phyloP scores from a whole-genome alignment of 139 green algal genomes.

The Picochlorum sp. region DNA sequence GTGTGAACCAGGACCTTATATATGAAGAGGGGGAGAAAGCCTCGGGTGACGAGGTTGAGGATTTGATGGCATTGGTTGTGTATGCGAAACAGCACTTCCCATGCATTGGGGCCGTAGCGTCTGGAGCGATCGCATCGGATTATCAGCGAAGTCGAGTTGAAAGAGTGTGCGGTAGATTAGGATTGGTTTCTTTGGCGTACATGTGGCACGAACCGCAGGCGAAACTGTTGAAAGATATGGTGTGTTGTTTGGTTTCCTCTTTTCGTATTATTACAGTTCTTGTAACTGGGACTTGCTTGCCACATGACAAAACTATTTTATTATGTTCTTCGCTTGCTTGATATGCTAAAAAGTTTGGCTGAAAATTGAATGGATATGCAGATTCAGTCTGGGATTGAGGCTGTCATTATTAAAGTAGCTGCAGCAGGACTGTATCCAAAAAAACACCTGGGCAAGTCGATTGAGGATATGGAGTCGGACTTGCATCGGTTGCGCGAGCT shows the following conservation, averaged over 20 bases:
- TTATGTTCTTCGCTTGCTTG: neutral
- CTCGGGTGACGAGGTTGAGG: constrained; percentile 90
- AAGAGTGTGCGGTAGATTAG: constrained; percentile 64
- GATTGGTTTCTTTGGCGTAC: constrained; percentile 77
- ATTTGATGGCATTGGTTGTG: constrained; percentile 64
- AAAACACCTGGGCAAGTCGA: constrained; percentile 72
- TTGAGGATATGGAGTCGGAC: constrained; percentile 40
- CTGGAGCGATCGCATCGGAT: constrained; percentile 88
- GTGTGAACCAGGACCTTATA: constrained; percentile 38
- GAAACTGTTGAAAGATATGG: constrained; percentile 52
- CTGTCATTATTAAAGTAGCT: constrained; percentile 77
- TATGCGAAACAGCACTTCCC: constrained; percentile 41
- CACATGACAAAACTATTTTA: no score
- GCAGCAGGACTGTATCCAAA: constrained; percentile 69
- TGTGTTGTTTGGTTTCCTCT: no score
- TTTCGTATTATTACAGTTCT: neutral
- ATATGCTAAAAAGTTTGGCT: neutral
- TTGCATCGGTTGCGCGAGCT: constrained; percentile 41
- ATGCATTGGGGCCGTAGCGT: constrained; percentile 59
- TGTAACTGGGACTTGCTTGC: neutral
- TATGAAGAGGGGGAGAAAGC: constrained; percentile 48
- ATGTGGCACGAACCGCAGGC: constrained; percentile 85
- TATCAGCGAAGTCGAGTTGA: constrained; percentile 96
- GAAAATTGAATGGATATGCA: no score
- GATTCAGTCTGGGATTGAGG: constrained; percentile 53